Conservation (phyloP, 2,329 filamentous ascomycete species). For the Eurotiales sp. region DNA sequence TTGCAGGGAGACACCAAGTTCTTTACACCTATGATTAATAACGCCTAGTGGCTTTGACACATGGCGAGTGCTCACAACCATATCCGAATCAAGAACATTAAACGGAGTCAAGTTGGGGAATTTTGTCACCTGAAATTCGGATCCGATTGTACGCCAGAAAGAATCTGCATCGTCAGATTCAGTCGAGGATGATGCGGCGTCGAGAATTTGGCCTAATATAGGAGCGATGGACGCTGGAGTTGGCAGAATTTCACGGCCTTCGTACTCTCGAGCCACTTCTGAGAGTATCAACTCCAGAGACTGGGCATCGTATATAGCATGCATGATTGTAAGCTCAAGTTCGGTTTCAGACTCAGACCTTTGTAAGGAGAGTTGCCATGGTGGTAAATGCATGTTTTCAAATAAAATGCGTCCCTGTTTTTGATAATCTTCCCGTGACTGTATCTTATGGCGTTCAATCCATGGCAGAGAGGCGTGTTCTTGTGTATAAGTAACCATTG, state of each 20-base stretch:
- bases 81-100: slow-evolving; percentile 30
- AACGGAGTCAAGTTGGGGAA: slow-evolving; percentile 75
- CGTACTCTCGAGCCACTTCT: slow-evolving; percentile 50
- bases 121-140: slow-evolving; percentile 57
- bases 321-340: slow-evolving; percentile 61
- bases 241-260: slow-evolving; percentile 18
- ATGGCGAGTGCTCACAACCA: slow-evolving; percentile 30
- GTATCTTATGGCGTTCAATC: slow-evolving; percentile 18
- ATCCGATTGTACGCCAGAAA: slow-evolving; percentile 63
- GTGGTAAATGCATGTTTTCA: slow-evolving; percentile 49
- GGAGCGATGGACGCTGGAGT: slow-evolving; percentile 34
- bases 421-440: slow-evolving; percentile 1
- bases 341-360: slow-evolving; percentile 22
- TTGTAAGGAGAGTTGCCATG: slow-evolving; percentile 60
- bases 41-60: slow-evolving; percentile 40
- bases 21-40: slow-evolving; percentile 56
- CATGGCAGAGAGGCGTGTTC: slow-evolving; percentile 37
- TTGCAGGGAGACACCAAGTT: slow-evolving; percentile 67
- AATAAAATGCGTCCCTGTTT: slow-evolving; percentile 31
- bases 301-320: slow-evolving; percentile 80
- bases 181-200: slow-evolving; percentile 22
- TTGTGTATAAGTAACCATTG: slow-evolving; percentile 64
- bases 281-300: slow-evolving; percentile 64
- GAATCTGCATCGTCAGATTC: slow-evolving; percentile 26
- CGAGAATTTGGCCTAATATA: slow-evolving; percentile 45